Conservation (phyloP, 352 stramenopile species). For the Achlya hypogyna region DNA sequence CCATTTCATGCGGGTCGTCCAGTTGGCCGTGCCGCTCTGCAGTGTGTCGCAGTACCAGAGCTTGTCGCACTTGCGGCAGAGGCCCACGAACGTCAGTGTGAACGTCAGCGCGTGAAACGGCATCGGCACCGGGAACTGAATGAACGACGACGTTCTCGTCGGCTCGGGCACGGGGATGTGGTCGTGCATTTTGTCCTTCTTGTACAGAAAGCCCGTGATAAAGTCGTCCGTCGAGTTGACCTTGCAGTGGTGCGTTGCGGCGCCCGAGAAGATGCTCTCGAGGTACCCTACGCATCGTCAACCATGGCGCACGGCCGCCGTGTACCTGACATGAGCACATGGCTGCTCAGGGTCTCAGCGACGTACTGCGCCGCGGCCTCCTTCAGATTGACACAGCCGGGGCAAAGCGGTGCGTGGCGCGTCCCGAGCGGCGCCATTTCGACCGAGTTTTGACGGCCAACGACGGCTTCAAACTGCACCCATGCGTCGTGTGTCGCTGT, state of each 20-base stretch:
- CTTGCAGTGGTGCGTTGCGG: slow-evolving; percentile 73
- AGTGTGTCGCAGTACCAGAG: slow-evolving; percentile 83
- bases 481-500: slow-evolving; percentile 58
- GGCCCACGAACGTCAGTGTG: slow-evolving; percentile 72
- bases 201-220: slow-evolving; percentile 83
- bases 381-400: slow-evolving; percentile 75
- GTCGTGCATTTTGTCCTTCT: slow-evolving; percentile 87
- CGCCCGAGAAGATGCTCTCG: slow-evolving; percentile 76
- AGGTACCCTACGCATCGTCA: slow-evolving; percentile 33
- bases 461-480: slow-evolving; percentile 59
- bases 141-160: slow-evolving; percentile 79
- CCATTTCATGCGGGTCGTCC: slow-evolving; percentile 84
- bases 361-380: slow-evolving; percentile 72
- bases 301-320: neutral
- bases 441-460: slow-evolving; percentile 70
- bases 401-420: slow-evolving; percentile 66
- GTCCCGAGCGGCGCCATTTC: slow-evolving; percentile 78
- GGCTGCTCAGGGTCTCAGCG: slow-evolving; percentile 43
- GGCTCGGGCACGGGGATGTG: slow-evolving; percentile 82
- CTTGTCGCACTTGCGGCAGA: slow-evolving; percentile 83
- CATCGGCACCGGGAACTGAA: slow-evolving; percentile 83
- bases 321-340: slow-evolving; percentile 44
- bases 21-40: slow-evolving; percentile 54
- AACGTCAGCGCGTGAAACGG: slow-evolving; percentile 83
- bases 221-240: slow-evolving; percentile 79